These are phyloP conservation scores for Colletotrichum endophyticum DNA, from an alignment of 2,329 filamentous ascomycete genomes.

Conservation along the genomic window DNA sequence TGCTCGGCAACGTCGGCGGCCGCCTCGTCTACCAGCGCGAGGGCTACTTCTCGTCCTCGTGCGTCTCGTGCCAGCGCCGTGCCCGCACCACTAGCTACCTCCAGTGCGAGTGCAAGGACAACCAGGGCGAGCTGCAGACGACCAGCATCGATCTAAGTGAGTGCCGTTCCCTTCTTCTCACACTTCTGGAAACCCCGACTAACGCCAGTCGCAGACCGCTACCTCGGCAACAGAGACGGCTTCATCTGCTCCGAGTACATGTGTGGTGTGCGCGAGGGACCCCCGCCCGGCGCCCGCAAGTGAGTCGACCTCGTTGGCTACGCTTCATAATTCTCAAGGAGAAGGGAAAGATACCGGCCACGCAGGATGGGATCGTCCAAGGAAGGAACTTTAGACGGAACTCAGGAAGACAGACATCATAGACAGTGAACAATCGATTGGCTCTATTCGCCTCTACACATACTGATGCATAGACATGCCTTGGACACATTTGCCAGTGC, in stretches of 20 bases:
- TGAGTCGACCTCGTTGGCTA: background rate
- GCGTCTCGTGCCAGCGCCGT: background rate
- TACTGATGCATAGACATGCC: background rate
- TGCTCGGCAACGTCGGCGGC: constrained; percentile 4
- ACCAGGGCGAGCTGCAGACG: background rate
- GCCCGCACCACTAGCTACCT: background rate
- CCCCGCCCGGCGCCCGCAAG: background rate
- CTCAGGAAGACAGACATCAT: background rate
- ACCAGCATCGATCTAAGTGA: background rate
- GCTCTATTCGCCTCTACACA: background rate
- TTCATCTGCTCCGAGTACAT: background rate
- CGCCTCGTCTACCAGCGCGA: background rate
- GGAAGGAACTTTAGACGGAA: background rate
- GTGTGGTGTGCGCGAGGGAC: background rate
- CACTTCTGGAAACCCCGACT: background rate
- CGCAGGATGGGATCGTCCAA: background rate
- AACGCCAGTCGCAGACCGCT: background rate
- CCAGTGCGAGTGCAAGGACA: background rate
- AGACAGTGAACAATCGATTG: background rate
- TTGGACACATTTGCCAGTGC: background rate
- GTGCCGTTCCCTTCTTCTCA: background rate
- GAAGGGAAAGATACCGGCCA: background rate
- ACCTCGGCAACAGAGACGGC: background rate
- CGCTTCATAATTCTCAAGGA: background rate
- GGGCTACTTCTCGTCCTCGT: background rate